Evolutionary conservation across 1,284 basidiomycete species (phyloP).

Genomic region (Cutaneotrichosporon curvatum): DNA sequence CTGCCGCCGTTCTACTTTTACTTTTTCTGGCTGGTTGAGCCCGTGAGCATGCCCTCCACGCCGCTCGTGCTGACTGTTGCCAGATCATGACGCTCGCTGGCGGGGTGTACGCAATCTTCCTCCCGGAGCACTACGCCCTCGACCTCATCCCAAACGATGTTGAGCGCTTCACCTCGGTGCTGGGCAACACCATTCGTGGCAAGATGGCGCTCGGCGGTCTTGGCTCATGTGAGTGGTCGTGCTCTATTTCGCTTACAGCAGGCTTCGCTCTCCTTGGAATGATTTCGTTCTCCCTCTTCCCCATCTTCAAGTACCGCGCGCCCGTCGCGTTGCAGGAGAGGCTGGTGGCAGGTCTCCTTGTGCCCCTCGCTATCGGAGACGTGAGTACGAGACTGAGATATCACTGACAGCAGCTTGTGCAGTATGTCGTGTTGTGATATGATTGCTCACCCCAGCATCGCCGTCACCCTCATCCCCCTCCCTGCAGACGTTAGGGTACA

Average conservation of each 20-base stretch:
- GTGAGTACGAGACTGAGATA: slow-evolving; percentile 17
- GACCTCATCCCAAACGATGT: slow-evolving; percentile 32
- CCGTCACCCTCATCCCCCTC: slow-evolving; percentile 28
- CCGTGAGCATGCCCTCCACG: slow-evolving; percentile 10
- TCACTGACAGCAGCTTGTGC: slow-evolving; percentile 6
- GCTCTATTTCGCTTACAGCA: slow-evolving; percentile 7
- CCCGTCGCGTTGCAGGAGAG: slow-evolving; percentile 25
- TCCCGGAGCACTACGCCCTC: slow-evolving; percentile 32
- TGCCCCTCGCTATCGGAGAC: slow-evolving; percentile 44
- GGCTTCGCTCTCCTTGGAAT: slow-evolving; percentile 46
- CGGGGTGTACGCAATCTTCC: slow-evolving; percentile 39
- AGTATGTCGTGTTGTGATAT: slow-evolving; percentile 8
- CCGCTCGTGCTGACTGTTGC: slow-evolving; percentile 1
- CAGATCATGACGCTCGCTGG: slow-evolving; percentile 41
- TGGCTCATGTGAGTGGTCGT: slow-evolving; percentile 40
- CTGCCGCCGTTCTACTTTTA: slow-evolving; percentile 31
- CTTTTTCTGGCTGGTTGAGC: slow-evolving; percentile 38
- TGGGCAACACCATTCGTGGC: slow-evolving; percentile 32
- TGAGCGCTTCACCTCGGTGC: slow-evolving; percentile 18
- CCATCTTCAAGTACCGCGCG: slow-evolving; percentile 22
- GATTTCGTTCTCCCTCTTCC: slow-evolving; percentile 40
- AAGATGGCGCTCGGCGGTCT: slow-evolving; percentile 39
- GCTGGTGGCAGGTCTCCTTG: slow-evolving; percentile 33
- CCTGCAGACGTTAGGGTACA: slow-evolving; percentile 24
- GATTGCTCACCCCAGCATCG: slow-evolving; percentile 22